Percentiles rank a stretch among this genome's conserved stretches.
Evolutionary conservation across 192 early-diverging fungal genomes (phyloP).

Genomic region (Umbelopsis isabellina): DNA sequence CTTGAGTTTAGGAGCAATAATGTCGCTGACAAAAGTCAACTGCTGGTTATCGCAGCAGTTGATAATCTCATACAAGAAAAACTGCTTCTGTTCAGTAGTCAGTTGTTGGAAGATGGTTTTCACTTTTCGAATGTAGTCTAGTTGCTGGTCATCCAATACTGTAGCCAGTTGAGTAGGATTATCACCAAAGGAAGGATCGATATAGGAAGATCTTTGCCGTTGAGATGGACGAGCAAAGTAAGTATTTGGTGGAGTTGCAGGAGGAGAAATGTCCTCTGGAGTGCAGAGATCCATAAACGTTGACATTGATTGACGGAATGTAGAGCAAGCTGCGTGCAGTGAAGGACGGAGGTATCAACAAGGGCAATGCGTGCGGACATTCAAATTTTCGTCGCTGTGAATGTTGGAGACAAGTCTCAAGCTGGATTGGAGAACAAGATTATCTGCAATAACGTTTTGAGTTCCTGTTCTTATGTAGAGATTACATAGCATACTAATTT

Average conservation of each 20-base stretch:
- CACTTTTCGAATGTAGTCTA: slow-evolving; percentile 33
- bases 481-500: too few species aligned
- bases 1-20: slow-evolving; percentile 69
- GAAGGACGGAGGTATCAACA: slow-evolving; percentile 14
- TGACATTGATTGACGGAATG: slow-evolving; percentile 10
- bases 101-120: slow-evolving; percentile 43
- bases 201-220: slow-evolving; percentile 24
- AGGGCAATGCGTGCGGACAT: slow-evolving; percentile 19
- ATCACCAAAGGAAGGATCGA: slow-evolving; percentile 24
- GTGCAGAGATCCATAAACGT: slow-evolving; percentile 34
- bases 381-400: neutral
- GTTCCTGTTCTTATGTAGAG: too few species aligned
- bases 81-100: slow-evolving; percentile 35
- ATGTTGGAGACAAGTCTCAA: neutral
- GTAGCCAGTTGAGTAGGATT: slow-evolving; percentile 26
- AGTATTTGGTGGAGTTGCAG: slow-evolving; percentile 40
- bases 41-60: slow-evolving; percentile 51
- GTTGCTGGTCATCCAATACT: slow-evolving; percentile 21
- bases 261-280: slow-evolving; percentile 39
- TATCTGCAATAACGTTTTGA: too few species aligned
- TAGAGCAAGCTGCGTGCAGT: neutral
- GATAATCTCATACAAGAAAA: slow-evolving; percentile 49
- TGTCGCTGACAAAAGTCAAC: slow-evolving; percentile 48
- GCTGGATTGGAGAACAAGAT: too few species aligned
- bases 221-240: slow-evolving; percentile 27